A percentile compares a stretch with the other conserved stretches of the same genome.
Evolutionary conservation across 805 yeast species (phyloP).

Genomic region (Metschnikowia matae): DNA sequence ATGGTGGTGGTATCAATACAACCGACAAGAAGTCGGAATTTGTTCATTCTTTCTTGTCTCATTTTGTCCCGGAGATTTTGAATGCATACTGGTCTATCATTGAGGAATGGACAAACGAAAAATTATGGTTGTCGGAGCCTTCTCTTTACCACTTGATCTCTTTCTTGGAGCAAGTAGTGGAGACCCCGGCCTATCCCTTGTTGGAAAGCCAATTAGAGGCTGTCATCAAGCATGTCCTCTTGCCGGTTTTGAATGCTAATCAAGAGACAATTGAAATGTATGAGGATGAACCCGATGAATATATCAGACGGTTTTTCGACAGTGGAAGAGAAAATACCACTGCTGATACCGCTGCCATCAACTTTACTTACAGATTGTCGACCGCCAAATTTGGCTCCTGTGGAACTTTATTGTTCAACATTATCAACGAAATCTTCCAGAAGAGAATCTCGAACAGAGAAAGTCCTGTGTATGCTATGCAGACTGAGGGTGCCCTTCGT

Average conservation of each 20-base stretch:
- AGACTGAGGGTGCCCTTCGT: slow-evolving; percentile 42
- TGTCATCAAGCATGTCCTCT: slow-evolving; percentile 34
- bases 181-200: slow-evolving; percentile 36
- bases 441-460: slow-evolving; percentile 27
- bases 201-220: slow-evolving; percentile 39
- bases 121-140: slow-evolving; percentile 39
- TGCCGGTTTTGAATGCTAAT: slow-evolving; percentile 39
- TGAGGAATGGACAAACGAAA: slow-evolving; percentile 37
- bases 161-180: slow-evolving; percentile 40
- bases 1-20: slow-evolving; percentile 41
- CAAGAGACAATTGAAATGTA: slow-evolving; percentile 38
- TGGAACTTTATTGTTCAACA: slow-evolving; percentile 24
- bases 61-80: slow-evolving; percentile 41
- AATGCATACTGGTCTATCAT: slow-evolving; percentile 41
- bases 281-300: slow-evolving; percentile 45
- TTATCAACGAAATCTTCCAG: slow-evolving; percentile 34
- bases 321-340: slow-evolving; percentile 46
- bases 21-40: slow-evolving; percentile 27
- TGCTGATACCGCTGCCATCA: slow-evolving; percentile 48
- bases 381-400: slow-evolving; percentile 39
- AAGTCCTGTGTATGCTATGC: slow-evolving; percentile 28
- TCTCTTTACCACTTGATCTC: slow-evolving; percentile 41
- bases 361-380: slow-evolving; percentile 40
- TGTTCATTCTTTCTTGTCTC: slow-evolving; percentile 29
- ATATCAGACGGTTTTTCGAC: slow-evolving; percentile 41